Base-by-base conservation (phyloP, 2,329 filamentous ascomycete genomes). In the Colletotrichum tofieldiae region DNA sequence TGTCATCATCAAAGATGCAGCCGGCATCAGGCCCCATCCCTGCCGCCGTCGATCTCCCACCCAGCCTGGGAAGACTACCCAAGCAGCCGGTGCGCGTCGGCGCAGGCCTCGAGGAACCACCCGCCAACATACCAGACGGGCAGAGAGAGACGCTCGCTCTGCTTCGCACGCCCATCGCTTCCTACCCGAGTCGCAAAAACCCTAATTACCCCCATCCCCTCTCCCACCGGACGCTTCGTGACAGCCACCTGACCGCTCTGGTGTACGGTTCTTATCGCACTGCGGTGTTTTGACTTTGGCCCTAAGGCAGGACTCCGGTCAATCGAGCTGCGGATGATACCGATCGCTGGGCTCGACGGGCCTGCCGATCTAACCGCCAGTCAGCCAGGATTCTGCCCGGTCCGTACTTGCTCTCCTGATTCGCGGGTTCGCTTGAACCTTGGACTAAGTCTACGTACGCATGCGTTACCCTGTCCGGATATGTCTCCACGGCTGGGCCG, bases 281-380 rank as follows among this genome's bases (percentile, higher is more conserved):
- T 5, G 12, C 5, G 32, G 6, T 16, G 39, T 7, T 16, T 55
- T 49, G 39, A 49, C 41, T 55, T 67, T 20, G 20, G 39, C 37
- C 32, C 35, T 20, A 29, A 23, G 32, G 41, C 26, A 49, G 32
- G 41, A 26, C 18, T 7, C 45, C 20, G 12, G 18, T 47, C 56
- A 35, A 56, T 56, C 39, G 32, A 16, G 11, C 3, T 29, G n/a
- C n/a, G 55, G 55, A 43, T 45, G 56, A 51, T 62, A 43, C 49
- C 64, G 35, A 71, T 41, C 9, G 41, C 29, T 56, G 51, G 41
- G 56, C 56, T 67, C 52, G 35, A 58, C 68, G 54, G 51, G 47
- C 64, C 32, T 32, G 29, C 43, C 49, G 56, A 67, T 67, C 67
- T 35, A 61, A 61, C 35, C 14, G 32, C 55, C 32, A 39, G 23